A percentile compares a stretch with the other conserved stretches of the same genome.
phyloP scores from a whole-genome alignment of 306 rosid species.

The Cucurbita moschata region DNA sequence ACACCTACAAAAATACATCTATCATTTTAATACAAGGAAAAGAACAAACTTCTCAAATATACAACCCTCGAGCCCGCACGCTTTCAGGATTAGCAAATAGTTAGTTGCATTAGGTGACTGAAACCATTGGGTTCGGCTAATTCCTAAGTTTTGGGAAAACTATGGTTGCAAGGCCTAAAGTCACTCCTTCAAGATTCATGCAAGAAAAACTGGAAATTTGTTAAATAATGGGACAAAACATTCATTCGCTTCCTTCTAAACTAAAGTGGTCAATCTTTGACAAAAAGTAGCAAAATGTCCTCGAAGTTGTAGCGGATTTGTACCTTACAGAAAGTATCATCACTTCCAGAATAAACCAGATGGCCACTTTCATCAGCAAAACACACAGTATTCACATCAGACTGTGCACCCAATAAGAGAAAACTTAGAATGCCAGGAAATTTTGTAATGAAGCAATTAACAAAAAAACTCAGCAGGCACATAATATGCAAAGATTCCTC shows the following conservation, averaged over 20 bases:
- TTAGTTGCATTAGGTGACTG: neutral
- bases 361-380: constrained; percentile 86
- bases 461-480: neutral
- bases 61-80: neutral
- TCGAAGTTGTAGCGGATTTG: neutral
- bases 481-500: neutral
- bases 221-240: neutral
- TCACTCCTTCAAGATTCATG: neutral
- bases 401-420: constrained; percentile 34
- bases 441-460: neutral
- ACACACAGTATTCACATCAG: constrained; percentile 91
- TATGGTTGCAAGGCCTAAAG: neutral
- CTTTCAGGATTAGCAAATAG: neutral
- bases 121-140: neutral
- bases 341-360: constrained; percentile 90
- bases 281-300: neutral
- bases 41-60: neutral
- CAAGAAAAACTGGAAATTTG: neutral
- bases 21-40: neutral
- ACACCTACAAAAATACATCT: constrained; percentile 41
- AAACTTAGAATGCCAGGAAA: neutral
- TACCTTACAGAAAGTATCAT: constrained; percentile 86
- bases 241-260: neutral
- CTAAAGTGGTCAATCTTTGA: neutral
- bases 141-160: neutral